Evolutionary conservation across 169 alveolate genomes (phyloP).

Genomic region (Plasmodium billcollinsi): DNA sequence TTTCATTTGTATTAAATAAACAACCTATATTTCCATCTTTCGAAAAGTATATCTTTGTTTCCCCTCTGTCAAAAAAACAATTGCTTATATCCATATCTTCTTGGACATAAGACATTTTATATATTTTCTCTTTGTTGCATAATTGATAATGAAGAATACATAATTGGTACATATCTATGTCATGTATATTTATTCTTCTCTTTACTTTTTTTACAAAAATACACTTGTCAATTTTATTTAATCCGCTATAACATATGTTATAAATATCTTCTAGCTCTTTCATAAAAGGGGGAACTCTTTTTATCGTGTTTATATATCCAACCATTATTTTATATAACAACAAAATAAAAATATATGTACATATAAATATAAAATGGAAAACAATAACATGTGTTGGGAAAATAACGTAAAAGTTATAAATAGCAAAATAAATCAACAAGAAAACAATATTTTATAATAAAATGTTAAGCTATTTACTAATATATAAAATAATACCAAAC

Average conservation of each 20-base stretch:
- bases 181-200: conserved; percentile 20
- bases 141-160: conserved; percentile 66
- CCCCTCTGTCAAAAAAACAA: conserved; percentile 45
- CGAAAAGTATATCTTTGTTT: conserved; percentile 65
- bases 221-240: conserved; percentile 55
- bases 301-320: neutral
- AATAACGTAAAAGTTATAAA: no score
- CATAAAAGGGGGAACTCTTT: conserved; percentile 74
- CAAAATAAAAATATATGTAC: neutral
- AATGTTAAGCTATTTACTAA: no score
- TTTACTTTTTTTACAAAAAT: conserved; percentile 29
- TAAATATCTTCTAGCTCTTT: conserved; percentile 52
- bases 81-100: conserved; percentile 51
- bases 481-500: no score
- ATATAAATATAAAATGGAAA: neutral
- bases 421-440: no score
- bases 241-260: conserved; percentile 61
- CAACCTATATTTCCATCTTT: conserved; percentile 69
- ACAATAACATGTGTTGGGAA: no score
- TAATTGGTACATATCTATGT: conserved; percentile 36
- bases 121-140: conserved; percentile 56
- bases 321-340: conserved; percentile 5
- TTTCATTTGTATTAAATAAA: conserved; percentile 51
- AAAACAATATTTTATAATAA: no score
- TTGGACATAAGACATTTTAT: conserved; percentile 61